A percentile compares a stretch with the other conserved stretches of the same genome.
phyloP scores from a whole-genome alignment of 306 rosid genomes.

The Trichosanthes truncata region DNA sequence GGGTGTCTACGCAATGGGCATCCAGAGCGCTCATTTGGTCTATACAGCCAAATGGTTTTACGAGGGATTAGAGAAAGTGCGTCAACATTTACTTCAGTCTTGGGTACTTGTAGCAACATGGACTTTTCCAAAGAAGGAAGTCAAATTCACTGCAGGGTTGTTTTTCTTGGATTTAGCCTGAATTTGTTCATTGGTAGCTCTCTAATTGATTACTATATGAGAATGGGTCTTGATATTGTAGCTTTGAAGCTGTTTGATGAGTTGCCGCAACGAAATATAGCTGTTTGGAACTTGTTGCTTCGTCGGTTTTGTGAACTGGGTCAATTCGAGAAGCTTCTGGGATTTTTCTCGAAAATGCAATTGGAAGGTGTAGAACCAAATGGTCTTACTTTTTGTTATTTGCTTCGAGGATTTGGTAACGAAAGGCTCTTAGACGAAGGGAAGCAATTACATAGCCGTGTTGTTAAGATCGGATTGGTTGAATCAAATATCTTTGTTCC shows the following conservation, averaged over 20 bases:
- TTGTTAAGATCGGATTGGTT: slow-evolving; percentile 46
- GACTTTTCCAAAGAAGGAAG: slow-evolving; percentile 38
- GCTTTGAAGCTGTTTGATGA: slow-evolving; percentile 68
- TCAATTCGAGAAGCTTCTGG: slow-evolving; percentile 21
- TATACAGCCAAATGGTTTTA: slow-evolving; percentile 50
- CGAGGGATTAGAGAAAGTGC: slow-evolving; percentile 41
- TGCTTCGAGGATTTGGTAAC: slow-evolving; percentile 47
- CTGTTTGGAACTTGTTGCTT: slow-evolving; percentile 48
- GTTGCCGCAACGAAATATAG: slow-evolving; percentile 46
- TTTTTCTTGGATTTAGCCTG: slow-evolving; percentile 39
- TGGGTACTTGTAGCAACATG: slow-evolving; percentile 34
- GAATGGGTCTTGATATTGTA: slow-evolving; percentile 20
- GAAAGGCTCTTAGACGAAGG: slow-evolving; percentile 42
- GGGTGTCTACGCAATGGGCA: slow-evolving; percentile 28
- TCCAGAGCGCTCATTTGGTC: slow-evolving; percentile 28
- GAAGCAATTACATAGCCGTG: slow-evolving; percentile 43
- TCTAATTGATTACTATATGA: slow-evolving; percentile 43
- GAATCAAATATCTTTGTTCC: slow-evolving; percentile 50
- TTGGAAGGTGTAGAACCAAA: slow-evolving; percentile 48
- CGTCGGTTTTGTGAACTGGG: slow-evolving; percentile 53
- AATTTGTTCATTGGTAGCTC: slow-evolving; percentile 54
- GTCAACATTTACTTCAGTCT: slow-evolving; percentile 43
- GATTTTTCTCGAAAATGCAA: slow-evolving; percentile 34
- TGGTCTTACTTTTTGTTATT: slow-evolving; percentile 69
- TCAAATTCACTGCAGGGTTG: slow-evolving; percentile 67